phyloP scores from a whole-genome alignment of 306 rosid species.

The Quercus parvula region DNA sequence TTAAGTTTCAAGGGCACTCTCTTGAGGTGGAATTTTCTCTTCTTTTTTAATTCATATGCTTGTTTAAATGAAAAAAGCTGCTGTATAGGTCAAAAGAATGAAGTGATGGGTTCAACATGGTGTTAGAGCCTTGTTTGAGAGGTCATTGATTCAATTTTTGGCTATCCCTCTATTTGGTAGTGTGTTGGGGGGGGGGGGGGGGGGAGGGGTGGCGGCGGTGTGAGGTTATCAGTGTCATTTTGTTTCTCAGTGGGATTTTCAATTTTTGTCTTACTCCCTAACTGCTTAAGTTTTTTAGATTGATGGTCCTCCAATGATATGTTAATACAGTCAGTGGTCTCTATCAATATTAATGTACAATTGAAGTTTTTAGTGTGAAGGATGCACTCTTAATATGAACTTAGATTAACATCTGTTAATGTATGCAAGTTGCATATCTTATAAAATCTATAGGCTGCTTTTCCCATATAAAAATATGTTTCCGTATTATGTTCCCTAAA shows the following conservation, averaged over 20 bases:
- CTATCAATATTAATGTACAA: neutral
- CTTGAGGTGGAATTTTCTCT: neutral
- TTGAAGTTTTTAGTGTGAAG: neutral
- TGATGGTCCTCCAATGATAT: neutral
- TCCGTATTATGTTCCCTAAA: too few species aligned
- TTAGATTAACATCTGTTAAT: neutral
- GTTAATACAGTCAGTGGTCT: neutral
- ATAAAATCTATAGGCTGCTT: neutral
- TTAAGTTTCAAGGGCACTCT: neutral
- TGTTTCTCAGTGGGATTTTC: too few species aligned
- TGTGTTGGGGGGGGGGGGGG: neutral
- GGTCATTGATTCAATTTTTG: neutral
- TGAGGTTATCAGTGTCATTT: too few species aligned
- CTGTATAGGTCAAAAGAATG: neutral
- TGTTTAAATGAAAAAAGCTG: neutral
- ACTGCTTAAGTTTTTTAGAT: neutral
- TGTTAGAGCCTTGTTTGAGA: neutral
- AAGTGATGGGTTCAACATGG: neutral
- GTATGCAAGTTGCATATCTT: neutral
- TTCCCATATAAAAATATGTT: neutral
- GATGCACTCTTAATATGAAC: neutral
- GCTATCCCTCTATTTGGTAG: neutral
- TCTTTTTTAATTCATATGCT: neutral
- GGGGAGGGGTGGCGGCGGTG: neutral
- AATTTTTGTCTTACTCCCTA: neutral